Percentiles rank a stretch among this genome's conserved stretches.
phyloP scores from a whole-genome alignment of 1,139 yeast genomes.

The Pichia sp. region DNA sequence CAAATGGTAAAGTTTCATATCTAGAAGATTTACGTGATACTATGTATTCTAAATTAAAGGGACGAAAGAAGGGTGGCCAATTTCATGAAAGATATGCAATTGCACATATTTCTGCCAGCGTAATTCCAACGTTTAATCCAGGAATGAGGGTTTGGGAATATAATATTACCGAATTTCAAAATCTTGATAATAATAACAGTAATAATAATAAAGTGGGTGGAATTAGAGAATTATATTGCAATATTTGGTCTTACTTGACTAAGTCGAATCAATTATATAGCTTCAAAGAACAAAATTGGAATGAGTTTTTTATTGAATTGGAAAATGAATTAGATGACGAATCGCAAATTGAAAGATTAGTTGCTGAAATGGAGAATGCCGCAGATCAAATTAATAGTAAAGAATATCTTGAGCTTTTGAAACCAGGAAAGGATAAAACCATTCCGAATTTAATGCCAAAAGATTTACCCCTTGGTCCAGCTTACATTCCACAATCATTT shows the following conservation, averaged over 20 bases:
- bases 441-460: slow-evolving; percentile 62
- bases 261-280: not conserved
- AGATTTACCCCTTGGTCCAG: slow-evolving; percentile 61
- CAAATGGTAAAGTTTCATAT: slow-evolving; percentile 56
- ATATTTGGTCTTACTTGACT: not conserved
- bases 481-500: slow-evolving; percentile 60
- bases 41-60: slow-evolving; percentile 44
- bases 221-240: not conserved
- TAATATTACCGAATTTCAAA: slow-evolving; percentile 47
- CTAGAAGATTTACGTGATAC: slow-evolving; percentile 50
- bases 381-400: not conserved
- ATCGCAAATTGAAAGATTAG: slow-evolving; percentile 16
- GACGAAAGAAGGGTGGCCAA: slow-evolving; percentile 39
- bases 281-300: slow-evolving; percentile 26
- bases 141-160: slow-evolving; percentile 84
- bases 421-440: slow-evolving; percentile 55
- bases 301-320: slow-evolving; percentile 27
- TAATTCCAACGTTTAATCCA: slow-evolving; percentile 84
- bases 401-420: slow-evolving; percentile 14
- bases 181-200: slow-evolving; percentile 9
- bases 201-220: no score
- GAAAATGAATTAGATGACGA: slow-evolving; percentile 27
- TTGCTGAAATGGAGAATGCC: slow-evolving; percentile 12
- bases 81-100: slow-evolving; percentile 57
- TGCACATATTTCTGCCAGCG: slow-evolving; percentile 65